Evolutionary conservation across 176 grass and related monocot species (phyloP), one percentile per base, ranked within the genome.

Genomic region (Poa pratensis): DNA sequence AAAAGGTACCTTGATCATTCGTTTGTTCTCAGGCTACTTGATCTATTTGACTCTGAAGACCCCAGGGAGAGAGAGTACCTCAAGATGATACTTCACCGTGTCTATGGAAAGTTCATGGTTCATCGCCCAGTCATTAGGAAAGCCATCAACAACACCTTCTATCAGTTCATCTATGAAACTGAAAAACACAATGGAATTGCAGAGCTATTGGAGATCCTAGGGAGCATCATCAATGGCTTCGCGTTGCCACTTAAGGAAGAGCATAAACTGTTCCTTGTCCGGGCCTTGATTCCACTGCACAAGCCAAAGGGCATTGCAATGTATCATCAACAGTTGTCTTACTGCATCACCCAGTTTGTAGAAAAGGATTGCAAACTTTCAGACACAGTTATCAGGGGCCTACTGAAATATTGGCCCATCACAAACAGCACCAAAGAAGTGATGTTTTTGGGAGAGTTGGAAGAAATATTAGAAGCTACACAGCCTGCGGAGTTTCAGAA

Each of bases 61-160:
- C 91, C 87, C n/a, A 85, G 94, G 59, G 94, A 94, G 80, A 88
- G 94, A 63, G 94, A 97, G 70, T 97, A 90, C 75, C 79, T 97
- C 57, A 97, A 97, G 81, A 94, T 88, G 91, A 94, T 97, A 69
- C 85, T 97, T 51, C 94, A 97, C 65, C 89, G 94, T 37, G 90
- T 97, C 79, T 97, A 97, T 5, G 94, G 94, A 64, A 97, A 97
- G 75, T 97, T 97, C 89, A 97, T 97, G 94, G 94, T 97, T 45
- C 94, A 97, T 76, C 87, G 94, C 0, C 94, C 94, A 19, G 90
- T 86, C 49, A 94, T 97, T 78, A 63, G 94, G 74, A 97, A 97
- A 86, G 94, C 87, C 17, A 94, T 97, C 64, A 94, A 88, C 74
- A 92, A 97, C 65, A 97, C 93, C 35, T 97, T 97, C 84, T 97